A percentile compares a stretch with the other conserved stretches of the same genome.
phyloP scores from a whole-genome alignment of 2,329 filamentous ascomycete species.

The Decorospora gaudefroyi region DNA sequence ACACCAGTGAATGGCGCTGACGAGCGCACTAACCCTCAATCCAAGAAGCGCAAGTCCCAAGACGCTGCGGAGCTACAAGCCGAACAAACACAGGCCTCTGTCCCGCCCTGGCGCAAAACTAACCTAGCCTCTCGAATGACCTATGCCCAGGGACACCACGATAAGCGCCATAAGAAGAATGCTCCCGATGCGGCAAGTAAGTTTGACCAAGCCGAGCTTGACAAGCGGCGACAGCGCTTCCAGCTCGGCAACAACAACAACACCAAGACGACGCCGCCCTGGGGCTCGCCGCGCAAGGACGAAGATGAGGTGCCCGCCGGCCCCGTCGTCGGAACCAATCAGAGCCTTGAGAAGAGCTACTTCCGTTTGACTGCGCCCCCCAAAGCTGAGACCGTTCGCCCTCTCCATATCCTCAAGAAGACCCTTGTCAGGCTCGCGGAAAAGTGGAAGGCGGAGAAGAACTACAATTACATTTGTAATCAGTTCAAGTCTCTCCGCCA shows the following conservation, averaged over 20 bases:
- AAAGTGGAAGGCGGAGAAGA: slow-evolving; percentile 91
- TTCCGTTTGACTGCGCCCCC: slow-evolving; percentile 90
- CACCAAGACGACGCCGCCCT: slow-evolving; percentile 59
- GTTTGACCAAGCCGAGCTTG: slow-evolving; percentile 81
- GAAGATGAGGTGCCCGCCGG: slow-evolving; percentile 57
- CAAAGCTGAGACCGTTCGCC: slow-evolving; percentile 85
- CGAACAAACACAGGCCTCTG: slow-evolving; percentile 57
- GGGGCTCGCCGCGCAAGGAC: slow-evolving; percentile 55
- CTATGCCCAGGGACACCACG: slow-evolving; percentile 55
- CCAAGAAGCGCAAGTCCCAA: slow-evolving; percentile 82
- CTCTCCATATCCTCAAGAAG: slow-evolving; percentile 76
- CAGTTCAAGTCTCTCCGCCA: slow-evolving; percentile 99
- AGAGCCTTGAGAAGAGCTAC: slow-evolving; percentile 88
- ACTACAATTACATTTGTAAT: slow-evolving; percentile 97
- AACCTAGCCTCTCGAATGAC: slow-evolving; percentile 76
- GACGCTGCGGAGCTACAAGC: slow-evolving; percentile 58
- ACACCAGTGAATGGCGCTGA: slow-evolving; percentile 22
- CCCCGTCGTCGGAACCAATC: slow-evolving; percentile 84
- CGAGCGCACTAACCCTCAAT: slow-evolving; percentile 50
- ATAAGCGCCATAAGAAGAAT: slow-evolving; percentile 55
- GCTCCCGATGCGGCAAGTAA: slow-evolving; percentile 72
- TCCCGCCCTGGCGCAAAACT: slow-evolving; percentile 75
- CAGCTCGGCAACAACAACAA: slow-evolving; percentile 59
- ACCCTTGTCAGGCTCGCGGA: slow-evolving; percentile 87
- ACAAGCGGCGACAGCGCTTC: slow-evolving; percentile 88